Evolutionary conservation across 139 green algal genomes (phyloP).

Genomic region (Yamagishiella unicocca): DNA sequence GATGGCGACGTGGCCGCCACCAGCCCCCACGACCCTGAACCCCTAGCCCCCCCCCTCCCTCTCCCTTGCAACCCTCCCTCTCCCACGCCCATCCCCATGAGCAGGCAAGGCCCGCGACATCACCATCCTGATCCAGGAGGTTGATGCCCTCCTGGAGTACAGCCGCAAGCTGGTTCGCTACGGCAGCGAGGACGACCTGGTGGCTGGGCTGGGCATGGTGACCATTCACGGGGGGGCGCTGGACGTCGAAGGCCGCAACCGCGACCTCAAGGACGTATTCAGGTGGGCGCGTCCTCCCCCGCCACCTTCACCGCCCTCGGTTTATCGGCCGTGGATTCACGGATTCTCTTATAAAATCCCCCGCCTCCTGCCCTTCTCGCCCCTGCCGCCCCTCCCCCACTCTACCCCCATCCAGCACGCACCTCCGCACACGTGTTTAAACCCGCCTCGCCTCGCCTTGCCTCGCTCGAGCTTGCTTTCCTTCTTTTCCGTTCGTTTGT

Average conservation of each 20-base stretch:
- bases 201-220: conserved; percentile 69
- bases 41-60: neutral
- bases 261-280: conserved; percentile 55
- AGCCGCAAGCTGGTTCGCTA: conserved; percentile 62
- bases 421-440: no score
- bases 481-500: no score
- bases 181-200: conserved; percentile 70
- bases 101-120: conserved; percentile 52
- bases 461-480: no score
- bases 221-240: conserved; percentile 69
- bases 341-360: no score
- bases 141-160: conserved; percentile 71
- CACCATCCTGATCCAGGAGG: conserved; percentile 20
- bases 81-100: neutral
- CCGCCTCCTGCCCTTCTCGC: no score
- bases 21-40: neutral
- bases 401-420: neutral
- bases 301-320: no score
- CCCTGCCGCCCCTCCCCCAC: no score
- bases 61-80: neutral
- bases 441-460: no score
- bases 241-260: conserved; percentile 57
- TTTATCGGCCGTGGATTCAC: no score
- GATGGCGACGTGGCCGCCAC: neutral
- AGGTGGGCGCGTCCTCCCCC: conserved; percentile 42